Evolutionary conservation across 2,329 filamentous ascomycete species (phyloP).

Genomic region (Hypoxylon sp.): DNA sequence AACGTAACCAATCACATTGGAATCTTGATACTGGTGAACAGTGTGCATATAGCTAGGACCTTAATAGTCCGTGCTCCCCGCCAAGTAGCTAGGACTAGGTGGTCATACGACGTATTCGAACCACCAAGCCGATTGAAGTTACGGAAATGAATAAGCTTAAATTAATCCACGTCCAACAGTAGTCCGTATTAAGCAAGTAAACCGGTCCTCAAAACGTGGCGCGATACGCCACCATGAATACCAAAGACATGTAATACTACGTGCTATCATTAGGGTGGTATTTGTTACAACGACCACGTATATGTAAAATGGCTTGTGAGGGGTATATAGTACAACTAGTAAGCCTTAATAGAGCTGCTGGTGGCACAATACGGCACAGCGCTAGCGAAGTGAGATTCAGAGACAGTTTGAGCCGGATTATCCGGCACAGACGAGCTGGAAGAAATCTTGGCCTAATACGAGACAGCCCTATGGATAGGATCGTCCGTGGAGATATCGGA

Average conservation of each 20-base stretch:
- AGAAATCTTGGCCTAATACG: background rate
- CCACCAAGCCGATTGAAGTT: background rate
- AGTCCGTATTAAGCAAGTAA: background rate
- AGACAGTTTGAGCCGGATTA: background rate
- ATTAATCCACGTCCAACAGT: background rate
- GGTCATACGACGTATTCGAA: background rate
- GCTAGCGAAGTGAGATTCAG: background rate
- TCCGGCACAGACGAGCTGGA: background rate
- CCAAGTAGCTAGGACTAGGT: background rate
- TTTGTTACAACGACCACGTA: background rate
- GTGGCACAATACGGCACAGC: background rate
- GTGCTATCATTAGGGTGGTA: background rate
- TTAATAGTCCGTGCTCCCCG: background rate
- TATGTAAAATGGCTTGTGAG: background rate
- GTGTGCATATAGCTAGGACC: background rate
- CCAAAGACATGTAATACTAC: background rate
- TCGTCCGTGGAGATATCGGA: background rate
- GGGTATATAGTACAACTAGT: conserved; percentile 1
- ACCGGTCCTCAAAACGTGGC: background rate
- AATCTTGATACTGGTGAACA: background rate
- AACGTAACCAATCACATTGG: conserved; percentile 1
- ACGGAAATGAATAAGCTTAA: conserved; percentile 9
- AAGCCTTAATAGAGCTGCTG: background rate
- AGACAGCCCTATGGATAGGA: background rate
- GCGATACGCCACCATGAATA: background rate